Base-by-base conservation (phyloP, 2,329 filamentous ascomycete genomes). In the Aureobasidium sp. region DNA sequence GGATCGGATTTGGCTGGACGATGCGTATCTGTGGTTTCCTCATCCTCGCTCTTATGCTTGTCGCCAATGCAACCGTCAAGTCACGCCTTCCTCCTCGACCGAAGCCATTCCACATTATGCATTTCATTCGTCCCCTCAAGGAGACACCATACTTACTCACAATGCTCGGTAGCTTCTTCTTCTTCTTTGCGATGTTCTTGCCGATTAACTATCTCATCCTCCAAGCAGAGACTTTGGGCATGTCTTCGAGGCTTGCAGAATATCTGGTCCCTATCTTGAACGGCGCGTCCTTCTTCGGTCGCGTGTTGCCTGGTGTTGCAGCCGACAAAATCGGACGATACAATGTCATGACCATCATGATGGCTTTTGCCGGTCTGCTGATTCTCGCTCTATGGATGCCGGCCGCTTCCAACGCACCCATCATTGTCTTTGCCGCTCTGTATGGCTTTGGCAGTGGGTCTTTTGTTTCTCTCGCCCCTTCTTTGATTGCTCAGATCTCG, bases 381-480 rank as follows among this genome's bases (percentile, higher is more conserved):
- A 76, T 79, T 14, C 72, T 85, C 0, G 80, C 77, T 31, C 70
- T 87, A 1, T 82, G 84, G 83, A 73, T 85, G 5, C 79, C 80
- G 1, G 78, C 76, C 12, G 64, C 65, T 3, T 76, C 76, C 40
- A 81, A 85, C 11, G 79, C 80, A 0, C 79, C 82, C 1, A 82
- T 86, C 62, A 79, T 90, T 54, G 77, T 84, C 39, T 90, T 89
- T 70, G 79, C 82, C 14, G 77, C 81, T n/a, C 72, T 89, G 7
- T 91, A 88, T 66, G 88, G 87, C 19, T 89, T 90, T 70, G 80
- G 80, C 15, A 86, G 83, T 0, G 88, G 88, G 14, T 82, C 83
- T 2, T 88, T 85, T 67, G 82, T 88, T 39, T 82, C 82, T 0
- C 75, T 90, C 19, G 77, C 78, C 0, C 85, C 88, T 0, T 81